Evolutionary conservation across 345 rosid genomes (phyloP).

Genomic region (Lepidium aucheri): DNA sequence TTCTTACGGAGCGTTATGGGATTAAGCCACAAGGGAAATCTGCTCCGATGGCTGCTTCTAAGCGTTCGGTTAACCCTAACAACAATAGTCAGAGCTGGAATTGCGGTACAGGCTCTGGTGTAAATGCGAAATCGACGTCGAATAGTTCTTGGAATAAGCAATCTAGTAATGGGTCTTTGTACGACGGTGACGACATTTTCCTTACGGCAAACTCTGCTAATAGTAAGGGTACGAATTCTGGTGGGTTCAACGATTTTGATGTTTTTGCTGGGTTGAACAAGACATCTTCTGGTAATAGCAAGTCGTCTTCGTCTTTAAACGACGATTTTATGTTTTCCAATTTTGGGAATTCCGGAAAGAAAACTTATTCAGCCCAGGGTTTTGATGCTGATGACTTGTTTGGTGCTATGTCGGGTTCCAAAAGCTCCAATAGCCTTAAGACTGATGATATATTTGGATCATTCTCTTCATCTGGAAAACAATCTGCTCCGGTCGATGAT

Average conservation of each 20-base stretch:
- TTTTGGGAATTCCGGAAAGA: slow-evolving; percentile 22
- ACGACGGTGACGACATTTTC: slow-evolving; percentile 22
- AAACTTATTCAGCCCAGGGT: slow-evolving; percentile 3
- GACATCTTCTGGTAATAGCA: slow-evolving; percentile 17
- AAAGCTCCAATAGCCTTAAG: slow-evolving; percentile 22
- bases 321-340: slow-evolving; percentile 41
- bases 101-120: slow-evolving; percentile 5
- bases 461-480: slow-evolving; percentile 36
- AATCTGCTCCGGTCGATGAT: slow-evolving; percentile 12
- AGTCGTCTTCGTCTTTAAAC: slow-evolving; percentile 38
- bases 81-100: slow-evolving; percentile 18
- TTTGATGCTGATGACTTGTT: slow-evolving; percentile 41
- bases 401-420: slow-evolving; percentile 37
- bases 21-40: slow-evolving; percentile 82
- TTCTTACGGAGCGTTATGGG: slow-evolving; percentile 73
- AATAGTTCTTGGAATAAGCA: slow-evolving; percentile 25
- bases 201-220: slow-evolving; percentile 18
- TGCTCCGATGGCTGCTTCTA: slow-evolving; percentile 73
- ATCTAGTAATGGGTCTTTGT: slow-evolving; percentile 28
- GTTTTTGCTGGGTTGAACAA: slow-evolving; percentile 39
- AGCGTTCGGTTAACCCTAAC: slow-evolving; percentile 26
- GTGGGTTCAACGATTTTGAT: slow-evolving; percentile 38
- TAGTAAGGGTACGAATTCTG: slow-evolving; percentile 20
- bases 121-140: not conserved
- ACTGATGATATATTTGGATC: slow-evolving; percentile 41